Conservation (phyloP, 495 filamentous ascomycete species). For the Bathelium albidoporum region DNA sequence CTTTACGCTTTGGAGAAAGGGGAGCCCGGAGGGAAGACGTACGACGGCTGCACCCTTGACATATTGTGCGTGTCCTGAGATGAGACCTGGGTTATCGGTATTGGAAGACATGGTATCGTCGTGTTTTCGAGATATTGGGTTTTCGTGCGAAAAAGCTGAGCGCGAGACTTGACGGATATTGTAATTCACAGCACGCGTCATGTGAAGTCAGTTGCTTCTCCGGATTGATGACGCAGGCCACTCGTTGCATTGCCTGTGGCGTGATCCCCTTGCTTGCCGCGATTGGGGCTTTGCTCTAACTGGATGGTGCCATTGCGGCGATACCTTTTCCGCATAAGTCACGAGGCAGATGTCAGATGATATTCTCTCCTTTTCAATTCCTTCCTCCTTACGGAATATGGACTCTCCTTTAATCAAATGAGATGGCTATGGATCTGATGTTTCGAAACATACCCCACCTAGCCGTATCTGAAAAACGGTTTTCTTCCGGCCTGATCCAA, state of each 20-base stretch:
- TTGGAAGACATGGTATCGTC: constrained; percentile 18
- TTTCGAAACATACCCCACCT: not conserved
- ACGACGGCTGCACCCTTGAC: constrained; percentile 31
- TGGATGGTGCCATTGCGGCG: too few relatives aligned
- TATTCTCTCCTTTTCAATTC: not conserved
- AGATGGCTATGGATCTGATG: not conserved
- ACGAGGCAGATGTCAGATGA: too few relatives aligned
- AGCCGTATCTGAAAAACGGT: not conserved
- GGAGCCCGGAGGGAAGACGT: constrained; percentile 10
- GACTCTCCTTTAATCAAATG: not conserved
- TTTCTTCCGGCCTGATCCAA: too few relatives aligned
- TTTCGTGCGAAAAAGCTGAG: not conserved
- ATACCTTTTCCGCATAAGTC: too few relatives aligned
- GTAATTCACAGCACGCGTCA: too few relatives aligned
- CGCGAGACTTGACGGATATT: not conserved
- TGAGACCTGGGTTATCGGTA: constrained; percentile 25
- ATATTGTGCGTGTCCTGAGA: constrained; percentile 31
- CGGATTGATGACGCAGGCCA: too few relatives aligned
- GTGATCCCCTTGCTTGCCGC: too few relatives aligned
- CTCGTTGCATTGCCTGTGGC: too few relatives aligned
- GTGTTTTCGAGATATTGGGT: not conserved
- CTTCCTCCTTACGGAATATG: too few relatives aligned
- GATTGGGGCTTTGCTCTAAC: too few relatives aligned
- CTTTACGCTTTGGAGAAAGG: not conserved
- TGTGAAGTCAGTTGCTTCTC: too few relatives aligned